Percentiles rank a stretch among this genome's conserved stretches.
phyloP scores from a whole-genome alignment of 306 rosid genomes.

The Ammopiptanthus mongolicus region DNA sequence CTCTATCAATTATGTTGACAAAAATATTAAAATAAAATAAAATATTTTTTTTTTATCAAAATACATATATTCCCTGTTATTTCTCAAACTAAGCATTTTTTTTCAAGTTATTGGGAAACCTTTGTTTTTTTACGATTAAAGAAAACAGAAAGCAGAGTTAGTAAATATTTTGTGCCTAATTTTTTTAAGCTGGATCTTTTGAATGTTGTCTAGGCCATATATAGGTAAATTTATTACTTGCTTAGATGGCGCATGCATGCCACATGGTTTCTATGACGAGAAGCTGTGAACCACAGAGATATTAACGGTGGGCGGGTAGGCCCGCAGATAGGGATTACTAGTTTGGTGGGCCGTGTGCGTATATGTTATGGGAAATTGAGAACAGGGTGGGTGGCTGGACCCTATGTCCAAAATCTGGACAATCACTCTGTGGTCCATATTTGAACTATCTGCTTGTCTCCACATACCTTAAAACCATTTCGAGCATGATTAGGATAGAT shows the following conservation, averaged over 20 bases:
- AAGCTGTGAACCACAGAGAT: neutral
- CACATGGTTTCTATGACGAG: neutral
- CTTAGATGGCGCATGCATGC: neutral
- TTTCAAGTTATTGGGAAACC: no score
- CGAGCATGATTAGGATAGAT: no score
- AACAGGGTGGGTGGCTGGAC: slow-evolving; percentile 21
- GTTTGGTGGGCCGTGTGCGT: neutral
- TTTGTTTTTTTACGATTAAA: no score
- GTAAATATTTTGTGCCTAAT: neutral
- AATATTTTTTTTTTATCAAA: no score
- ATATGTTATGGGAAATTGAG: neutral
- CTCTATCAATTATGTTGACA: no score
- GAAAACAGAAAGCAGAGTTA: neutral
- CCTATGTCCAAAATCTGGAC: neutral
- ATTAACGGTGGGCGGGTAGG: slow-evolving; percentile 11
- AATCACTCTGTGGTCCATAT: neutral
- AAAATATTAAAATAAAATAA: no score
- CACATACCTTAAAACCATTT: no score
- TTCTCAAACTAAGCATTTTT: no score
- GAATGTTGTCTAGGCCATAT: neutral
- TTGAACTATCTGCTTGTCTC: slow-evolving; percentile 3
- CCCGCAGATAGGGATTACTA: neutral
- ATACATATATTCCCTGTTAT: no score
- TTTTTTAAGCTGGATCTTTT: neutral
- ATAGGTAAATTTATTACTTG: neutral